These are phyloP conservation scores for Penicillium sp. DNA, from an alignment of 2,329 filamentous ascomycete genomes.

Conservation along the genomic window DNA sequence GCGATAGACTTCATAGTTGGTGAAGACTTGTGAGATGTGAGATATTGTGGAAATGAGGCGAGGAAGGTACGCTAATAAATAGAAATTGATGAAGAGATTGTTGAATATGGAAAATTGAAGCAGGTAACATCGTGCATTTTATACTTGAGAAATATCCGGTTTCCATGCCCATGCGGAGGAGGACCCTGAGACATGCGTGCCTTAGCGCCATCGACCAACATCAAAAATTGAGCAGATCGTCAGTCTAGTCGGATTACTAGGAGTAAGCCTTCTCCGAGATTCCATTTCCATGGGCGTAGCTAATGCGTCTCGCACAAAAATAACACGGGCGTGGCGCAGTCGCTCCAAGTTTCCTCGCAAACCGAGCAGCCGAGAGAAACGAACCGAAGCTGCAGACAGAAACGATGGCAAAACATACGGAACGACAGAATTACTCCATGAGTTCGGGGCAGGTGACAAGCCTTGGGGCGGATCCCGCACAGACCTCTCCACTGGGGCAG, in stretches of 20 bases:
- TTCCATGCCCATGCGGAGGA: constrained; percentile 4
- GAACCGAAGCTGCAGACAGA: not conserved
- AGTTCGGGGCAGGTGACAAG: not conserved
- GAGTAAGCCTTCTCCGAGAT: constrained; percentile 1
- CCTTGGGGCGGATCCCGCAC: not conserved
- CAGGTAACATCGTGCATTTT: constrained; percentile 1
- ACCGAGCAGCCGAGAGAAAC: not conserved
- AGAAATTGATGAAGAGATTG: not conserved
- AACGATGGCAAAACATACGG: not conserved
- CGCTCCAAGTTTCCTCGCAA: not conserved
- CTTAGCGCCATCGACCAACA: constrained; percentile 10
- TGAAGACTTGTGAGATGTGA: not conserved
- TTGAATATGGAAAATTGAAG: not conserved
- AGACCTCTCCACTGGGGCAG: not conserved
- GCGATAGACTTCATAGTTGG: constrained; percentile 16
- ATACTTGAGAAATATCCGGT: constrained; percentile 5
- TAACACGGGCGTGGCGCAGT: not conserved
- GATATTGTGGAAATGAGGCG: not conserved
- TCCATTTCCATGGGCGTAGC: not conserved
- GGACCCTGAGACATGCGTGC: constrained; percentile 15
- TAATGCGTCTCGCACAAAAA: not conserved
- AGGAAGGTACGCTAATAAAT: not conserved
- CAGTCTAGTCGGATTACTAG: not conserved
- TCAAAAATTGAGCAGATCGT: constrained; percentile 15
- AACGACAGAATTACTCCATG: not conserved